Base-by-base conservation (phyloP, 306 rosid genomes). In the Castanea crenata region DNA sequence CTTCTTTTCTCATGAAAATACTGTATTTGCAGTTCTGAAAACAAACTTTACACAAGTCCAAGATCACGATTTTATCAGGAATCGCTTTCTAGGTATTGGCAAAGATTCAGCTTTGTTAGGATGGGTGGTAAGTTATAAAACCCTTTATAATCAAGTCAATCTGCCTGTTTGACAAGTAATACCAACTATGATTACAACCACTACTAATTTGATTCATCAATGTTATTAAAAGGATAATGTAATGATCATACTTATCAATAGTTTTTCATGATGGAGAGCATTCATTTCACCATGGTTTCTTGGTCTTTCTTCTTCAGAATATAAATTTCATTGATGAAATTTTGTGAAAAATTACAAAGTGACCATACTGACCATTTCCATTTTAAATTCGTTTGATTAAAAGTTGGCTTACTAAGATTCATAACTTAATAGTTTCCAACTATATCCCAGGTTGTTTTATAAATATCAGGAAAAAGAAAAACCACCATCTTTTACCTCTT, bases 61-160 rank as follows among this genome's bases (percentile, higher is more conserved):
- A 38, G 83, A 79, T 5, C 83, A 83, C 7, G 83, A 61, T 14
- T 83, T 83, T 52, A 79, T 83, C 71, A 70, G 77, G 23, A 38
- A 69, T n/a, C 80, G 69, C 49, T 83, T 68, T 83, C 59, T 27
- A 38, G 86, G 86, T 52, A 51, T 78, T 20, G 86, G 80, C 76
- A 79, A 79, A 73, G 73, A 74, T 69, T 63, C 51, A 69, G 69
- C 70, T 52, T 7, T 83, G 20, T 27, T 74, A 19, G 83, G 86
- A 12, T 83, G 86, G 86, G 54, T 69, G 86, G 86, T 83, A 81
- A 83, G 83, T 74, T 25, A 4, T 23, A 23, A 10, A 38, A 8
- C 25, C 20, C 71, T 59, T 25, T 25, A 61, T 49, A 25, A 75
- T 12, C 55, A 23, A 38, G 11, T 34, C 51, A 19, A 34, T 20